These are phyloP conservation scores for Alternaria arborescens DNA, from an alignment of 2,329 filamentous ascomycete genomes.

Conservation along the genomic window DNA sequence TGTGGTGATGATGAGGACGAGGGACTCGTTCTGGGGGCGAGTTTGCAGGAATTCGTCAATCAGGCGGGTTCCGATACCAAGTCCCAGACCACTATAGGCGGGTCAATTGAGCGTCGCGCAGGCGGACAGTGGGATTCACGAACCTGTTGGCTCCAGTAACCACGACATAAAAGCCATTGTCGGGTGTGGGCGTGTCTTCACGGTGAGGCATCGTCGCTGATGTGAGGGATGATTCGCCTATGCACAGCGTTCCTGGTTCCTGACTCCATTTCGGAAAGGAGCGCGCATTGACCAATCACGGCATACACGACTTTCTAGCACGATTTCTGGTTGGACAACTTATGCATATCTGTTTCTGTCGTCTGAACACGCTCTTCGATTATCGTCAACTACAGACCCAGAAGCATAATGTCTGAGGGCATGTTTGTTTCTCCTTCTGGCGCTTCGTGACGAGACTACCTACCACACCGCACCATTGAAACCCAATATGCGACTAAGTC, in stretches of 20 bases:
- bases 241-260: slow-evolving; percentile 20
- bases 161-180: slow-evolving; percentile 64
- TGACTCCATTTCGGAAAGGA: slow-evolving; percentile 16
- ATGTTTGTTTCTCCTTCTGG: too few species aligned
- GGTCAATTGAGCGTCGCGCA: slow-evolving; percentile 36
- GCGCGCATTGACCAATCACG: slow-evolving; percentile 22
- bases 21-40: slow-evolving; percentile 70
- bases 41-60: slow-evolving; percentile 87
- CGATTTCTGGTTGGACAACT: not conserved
- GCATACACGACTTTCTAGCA: not conserved
- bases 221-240: not conserved
- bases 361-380: not conserved
- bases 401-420: not conserved
- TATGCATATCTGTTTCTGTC: not conserved
- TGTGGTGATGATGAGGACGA: slow-evolving; percentile 85
- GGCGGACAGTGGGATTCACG: not conserved
- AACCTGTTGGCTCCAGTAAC: slow-evolving; percentile 91
- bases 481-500: not conserved
- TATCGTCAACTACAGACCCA: not conserved
- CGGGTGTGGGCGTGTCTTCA: slow-evolving; percentile 35
- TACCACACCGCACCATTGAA: not conserved
- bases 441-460: too few species aligned
- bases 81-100: slow-evolving; percentile 79
- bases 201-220: slow-evolving; percentile 25
- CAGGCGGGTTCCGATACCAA: slow-evolving; percentile 81